Percentiles rank a stretch among this genome's conserved stretches.
These are phyloP conservation scores for Ocimum tenuiflorum DNA, from an alignment of 257 asterid species.

Conservation along the genomic window DNA sequence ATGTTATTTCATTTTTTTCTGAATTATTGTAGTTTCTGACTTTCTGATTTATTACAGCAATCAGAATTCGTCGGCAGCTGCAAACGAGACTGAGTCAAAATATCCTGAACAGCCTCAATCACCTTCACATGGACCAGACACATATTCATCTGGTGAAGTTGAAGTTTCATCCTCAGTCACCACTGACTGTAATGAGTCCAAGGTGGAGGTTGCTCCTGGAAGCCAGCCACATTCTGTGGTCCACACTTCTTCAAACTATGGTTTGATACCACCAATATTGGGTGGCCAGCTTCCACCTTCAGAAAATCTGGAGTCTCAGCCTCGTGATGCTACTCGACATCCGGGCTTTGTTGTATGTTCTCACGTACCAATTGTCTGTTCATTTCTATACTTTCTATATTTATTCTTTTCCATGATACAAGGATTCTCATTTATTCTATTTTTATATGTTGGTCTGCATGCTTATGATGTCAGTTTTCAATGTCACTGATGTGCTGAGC, in stretches of 20 bases:
- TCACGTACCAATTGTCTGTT: not conserved
- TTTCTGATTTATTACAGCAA: conserved; percentile 35
- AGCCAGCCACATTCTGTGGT: conserved; percentile 44
- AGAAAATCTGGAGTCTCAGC: conserved; percentile 60
- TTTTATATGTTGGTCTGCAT: too few relatives aligned
- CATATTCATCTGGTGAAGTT: conserved; percentile 34
- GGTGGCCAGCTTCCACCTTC: conserved; percentile 48
- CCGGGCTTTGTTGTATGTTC: conserved; percentile 65
- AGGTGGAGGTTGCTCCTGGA: conserved; percentile 44
- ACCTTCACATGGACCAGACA: conserved; percentile 37
- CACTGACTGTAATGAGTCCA: conserved; percentile 42
- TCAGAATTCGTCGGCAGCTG: conserved; percentile 36
- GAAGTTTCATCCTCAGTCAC: conserved; percentile 40
- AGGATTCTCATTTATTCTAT: too few relatives aligned
- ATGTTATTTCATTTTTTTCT: not conserved
- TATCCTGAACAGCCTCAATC: conserved; percentile 43
- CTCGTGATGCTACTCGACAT: conserved; percentile 53
- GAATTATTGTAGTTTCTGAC: not conserved
- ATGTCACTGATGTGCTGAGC: conserved; percentile 6
- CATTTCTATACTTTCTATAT: too few relatives aligned
- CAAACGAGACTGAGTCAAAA: conserved; percentile 34
- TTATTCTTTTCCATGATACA: too few relatives aligned
- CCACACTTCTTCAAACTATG: conserved; percentile 50
- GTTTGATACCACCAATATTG: conserved; percentile 45
- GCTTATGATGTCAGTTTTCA: not conserved